Evolutionary conservation across 2,329 filamentous ascomycete species (phyloP), one percentile per base, ranked within the genome.

Genomic region (Aspergillus floridensis): DNA sequence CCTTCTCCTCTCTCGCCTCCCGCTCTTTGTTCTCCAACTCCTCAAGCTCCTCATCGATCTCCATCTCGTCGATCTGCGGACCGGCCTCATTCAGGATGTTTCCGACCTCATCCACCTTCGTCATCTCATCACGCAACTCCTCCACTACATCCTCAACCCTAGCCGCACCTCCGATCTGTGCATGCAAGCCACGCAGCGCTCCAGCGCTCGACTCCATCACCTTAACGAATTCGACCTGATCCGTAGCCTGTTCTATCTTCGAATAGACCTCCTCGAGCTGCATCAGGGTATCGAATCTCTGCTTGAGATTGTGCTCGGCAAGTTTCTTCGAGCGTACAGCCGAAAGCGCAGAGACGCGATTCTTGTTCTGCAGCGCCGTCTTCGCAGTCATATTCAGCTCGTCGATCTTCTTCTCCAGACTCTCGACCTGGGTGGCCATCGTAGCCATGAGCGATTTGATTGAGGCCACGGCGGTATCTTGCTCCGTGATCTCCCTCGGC

Each of bases 1-100:
- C 79, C 60, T 82, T 75, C 64, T 80, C 75, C 63, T 81, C 78
- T 56, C 68, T 73, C 52, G 78, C 79, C 68, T 81, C 72, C 60
- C 68, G 72, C 59, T 85, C 81, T 70, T 84, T 83, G 69, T 79
- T 79, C 76, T 93, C 87, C 78, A 99, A 79, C 3, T 82, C 87
- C 65, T 90, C 89, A 50, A 98, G 82, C 78, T 97, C 93, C 61
- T 93, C 90, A 66, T 97, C 92, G 57, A 98, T 86, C 73, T 96
- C 93, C 21, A 71, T 82, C 70, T 96, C 93, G 72, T 96, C 91
- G 32, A 96, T 80, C 63, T 71, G 75, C 56, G 66, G 74, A 14
- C 77, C 79, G 12, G 78, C 81, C 65, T 95, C 91, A 55, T 87
- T 86, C 63, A 98, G 83, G 46, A 93, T 88, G 57, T 83, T 85